Conservation (phyloP, 2,329 filamentous ascomycete species). For the Diaporthe batatas region DNA sequence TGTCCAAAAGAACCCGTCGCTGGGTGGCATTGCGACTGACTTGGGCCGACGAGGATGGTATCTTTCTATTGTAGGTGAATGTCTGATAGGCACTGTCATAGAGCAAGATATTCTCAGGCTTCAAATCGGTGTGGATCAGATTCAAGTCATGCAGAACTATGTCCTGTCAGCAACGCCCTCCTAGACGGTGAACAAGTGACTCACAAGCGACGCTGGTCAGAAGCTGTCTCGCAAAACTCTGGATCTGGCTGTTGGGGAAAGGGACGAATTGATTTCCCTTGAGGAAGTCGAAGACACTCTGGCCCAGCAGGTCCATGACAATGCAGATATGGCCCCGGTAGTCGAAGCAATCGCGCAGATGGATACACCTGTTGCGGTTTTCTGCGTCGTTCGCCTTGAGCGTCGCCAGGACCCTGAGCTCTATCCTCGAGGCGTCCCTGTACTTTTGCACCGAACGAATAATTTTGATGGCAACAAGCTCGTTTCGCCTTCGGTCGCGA, state of each 20-base stretch:
- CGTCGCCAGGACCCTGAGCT: constrained; percentile 91
- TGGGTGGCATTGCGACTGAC: constrained; percentile 73
- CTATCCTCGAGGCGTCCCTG: constrained; percentile 93
- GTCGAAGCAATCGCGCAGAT: constrained; percentile 96
- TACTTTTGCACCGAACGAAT: constrained; percentile 99
- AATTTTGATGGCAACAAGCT: constrained; percentile 93
- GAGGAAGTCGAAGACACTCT: constrained; percentile 98
- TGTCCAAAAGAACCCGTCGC: constrained; percentile 74
- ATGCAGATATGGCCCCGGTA: constrained; percentile 97
- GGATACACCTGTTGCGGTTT: constrained; percentile 97
- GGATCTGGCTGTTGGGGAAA: constrained; percentile 98
- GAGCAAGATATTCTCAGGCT: constrained; percentile 78
- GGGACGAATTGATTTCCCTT: constrained; percentile 96
- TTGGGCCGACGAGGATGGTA: constrained; percentile 75
- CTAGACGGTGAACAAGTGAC: constrained; percentile 54
- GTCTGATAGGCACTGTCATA: constrained; percentile 76
- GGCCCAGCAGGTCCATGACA: constrained; percentile 82
- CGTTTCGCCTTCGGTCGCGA: constrained; percentile 81
- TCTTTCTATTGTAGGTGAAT: constrained; percentile 78
- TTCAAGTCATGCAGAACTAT: constrained; percentile 95
- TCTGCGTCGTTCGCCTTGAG: constrained; percentile 90
- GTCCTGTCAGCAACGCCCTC: constrained; percentile 45
- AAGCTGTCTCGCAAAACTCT: constrained; percentile 94
- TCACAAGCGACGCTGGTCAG: constrained; percentile 98
- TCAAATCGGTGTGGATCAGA: constrained; percentile 90